Evolutionary conservation across 2,329 filamentous ascomycete species (phyloP), one percentile per base, ranked within the genome.

Genomic region (Penicillium sp.): DNA sequence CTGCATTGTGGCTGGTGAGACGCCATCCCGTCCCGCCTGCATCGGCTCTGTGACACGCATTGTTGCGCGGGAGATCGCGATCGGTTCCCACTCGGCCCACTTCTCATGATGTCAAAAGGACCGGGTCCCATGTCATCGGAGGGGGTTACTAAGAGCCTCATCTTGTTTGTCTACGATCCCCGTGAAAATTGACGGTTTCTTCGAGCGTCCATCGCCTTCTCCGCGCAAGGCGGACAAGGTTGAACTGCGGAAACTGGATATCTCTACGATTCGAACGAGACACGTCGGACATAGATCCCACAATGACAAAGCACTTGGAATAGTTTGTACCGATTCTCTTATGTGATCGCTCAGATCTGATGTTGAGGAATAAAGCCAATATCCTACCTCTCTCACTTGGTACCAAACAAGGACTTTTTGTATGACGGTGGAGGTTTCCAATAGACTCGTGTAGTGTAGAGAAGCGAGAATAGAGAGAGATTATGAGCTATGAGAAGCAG

Each of bases 1-100:
- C 12, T 28, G 15, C n/a, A 36, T 10, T 51, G 48, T 57, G 56
- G 54, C 52, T 58, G 46, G 51, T 46, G 47, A 21, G 36, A 42
- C 51, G 51, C 53, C 56, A 54, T 46, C 45, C 21, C 39, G 34
- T 21, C 34, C 34, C 18, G 34, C 34, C 18, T 38, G 34, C 31
- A 34, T n/a, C n/a, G n/a, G 34, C 7, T 21, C 7, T n/a, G 16
- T 38, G 34, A 38, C 7, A 13, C 10, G 36, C 36, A 21, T 21
- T 23, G 36, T 21, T 39, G 36, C 18, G 36, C 36, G 18, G 36
- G 36, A 39, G 36, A 21, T 39, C 16, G 36, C n/a, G n/a, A 39
- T 55, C 33, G 15, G 21, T 28, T 28, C n/a, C 8, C 36, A 21
- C 10, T 12, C 18, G 9, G 36, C 6, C 16, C 6, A 39, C 16